phyloP scores from a whole-genome alignment of 371 early-diverging fungal species.

The Racocetra persica region DNA sequence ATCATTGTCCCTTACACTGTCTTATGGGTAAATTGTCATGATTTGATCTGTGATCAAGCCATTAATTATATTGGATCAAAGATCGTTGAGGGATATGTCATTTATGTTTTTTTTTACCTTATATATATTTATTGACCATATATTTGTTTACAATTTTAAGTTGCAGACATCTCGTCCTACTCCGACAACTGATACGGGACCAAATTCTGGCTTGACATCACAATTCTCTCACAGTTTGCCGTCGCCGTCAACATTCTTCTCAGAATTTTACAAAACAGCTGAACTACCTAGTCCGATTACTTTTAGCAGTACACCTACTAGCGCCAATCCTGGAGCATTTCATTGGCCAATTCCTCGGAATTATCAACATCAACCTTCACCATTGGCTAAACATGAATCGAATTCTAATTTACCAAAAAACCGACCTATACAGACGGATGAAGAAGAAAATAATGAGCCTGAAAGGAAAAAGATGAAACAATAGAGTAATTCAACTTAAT shows the following conservation, averaged over 20 bases:
- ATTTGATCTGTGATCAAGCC: too few relatives aligned
- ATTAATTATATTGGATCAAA: too few relatives aligned
- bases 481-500: background rate
- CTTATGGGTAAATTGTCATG: too few relatives aligned
- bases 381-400: slow-evolving; percentile 33
- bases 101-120: too few relatives aligned
- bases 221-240: slow-evolving; percentile 82
- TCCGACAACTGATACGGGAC: slow-evolving; percentile 42
- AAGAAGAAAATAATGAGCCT: slow-evolving; percentile 27
- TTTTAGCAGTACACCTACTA: slow-evolving; percentile 34
- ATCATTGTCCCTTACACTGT: too few relatives aligned
- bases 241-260: slow-evolving; percentile 79
- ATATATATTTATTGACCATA: background rate
- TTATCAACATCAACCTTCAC: slow-evolving; percentile 38
- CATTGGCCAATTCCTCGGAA: slow-evolving; percentile 34
- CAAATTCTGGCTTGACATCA: slow-evolving; percentile 45
- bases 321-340: slow-evolving; percentile 32
- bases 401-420: background rate
- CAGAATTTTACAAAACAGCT: slow-evolving; percentile 67
- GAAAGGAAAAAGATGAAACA: slow-evolving; percentile 40
- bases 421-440: slow-evolving; percentile 10
- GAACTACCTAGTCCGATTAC: slow-evolving; percentile 40
- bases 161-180: slow-evolving; percentile 42
- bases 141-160: background rate
- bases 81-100: too few relatives aligned